Percentiles rank a stretch among this genome's conserved stretches.
Conservation (phyloP, 176 grass and related monocot species). For the Olyra latifolia region DNA sequence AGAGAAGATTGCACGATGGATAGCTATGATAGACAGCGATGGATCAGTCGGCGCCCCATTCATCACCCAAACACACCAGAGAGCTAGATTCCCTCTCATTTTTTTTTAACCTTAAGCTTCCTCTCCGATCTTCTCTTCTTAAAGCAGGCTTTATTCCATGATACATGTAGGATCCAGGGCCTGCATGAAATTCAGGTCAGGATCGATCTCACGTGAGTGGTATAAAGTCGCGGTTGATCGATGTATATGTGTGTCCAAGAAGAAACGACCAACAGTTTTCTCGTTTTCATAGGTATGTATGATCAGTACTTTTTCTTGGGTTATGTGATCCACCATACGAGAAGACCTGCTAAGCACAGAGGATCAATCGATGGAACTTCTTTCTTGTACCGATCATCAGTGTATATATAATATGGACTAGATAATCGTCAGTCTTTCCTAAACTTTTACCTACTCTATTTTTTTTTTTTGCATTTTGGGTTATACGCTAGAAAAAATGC, state of each 20-base stretch:
- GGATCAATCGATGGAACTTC: not conserved
- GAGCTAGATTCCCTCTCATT: not conserved
- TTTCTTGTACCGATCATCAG: not conserved
- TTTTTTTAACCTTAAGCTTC: not conserved
- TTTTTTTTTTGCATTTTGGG: not conserved
- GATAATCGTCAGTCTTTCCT: not conserved
- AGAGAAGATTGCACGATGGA: not conserved
- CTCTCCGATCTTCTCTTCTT: not conserved
- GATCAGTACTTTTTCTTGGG: not conserved
- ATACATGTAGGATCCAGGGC: not conserved
- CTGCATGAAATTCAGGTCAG: not conserved
- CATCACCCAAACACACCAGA: not conserved
- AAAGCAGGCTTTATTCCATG: not conserved
- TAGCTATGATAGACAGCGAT: not conserved
- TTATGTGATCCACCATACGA: not conserved
- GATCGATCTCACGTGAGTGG: not conserved
- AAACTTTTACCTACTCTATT: too few relatives aligned
- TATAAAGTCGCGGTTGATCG: not conserved
- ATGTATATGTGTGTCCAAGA: not conserved
- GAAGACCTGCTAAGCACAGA: not conserved
- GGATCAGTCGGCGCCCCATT: not conserved
- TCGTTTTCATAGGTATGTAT: not conserved
- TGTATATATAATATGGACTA: not conserved
- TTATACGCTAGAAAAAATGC: too few relatives aligned
- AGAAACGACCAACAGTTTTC: not conserved